phyloP scores from a whole-genome alignment of 2,329 filamentous ascomycete species.

The Botrytis cinerea region DNA sequence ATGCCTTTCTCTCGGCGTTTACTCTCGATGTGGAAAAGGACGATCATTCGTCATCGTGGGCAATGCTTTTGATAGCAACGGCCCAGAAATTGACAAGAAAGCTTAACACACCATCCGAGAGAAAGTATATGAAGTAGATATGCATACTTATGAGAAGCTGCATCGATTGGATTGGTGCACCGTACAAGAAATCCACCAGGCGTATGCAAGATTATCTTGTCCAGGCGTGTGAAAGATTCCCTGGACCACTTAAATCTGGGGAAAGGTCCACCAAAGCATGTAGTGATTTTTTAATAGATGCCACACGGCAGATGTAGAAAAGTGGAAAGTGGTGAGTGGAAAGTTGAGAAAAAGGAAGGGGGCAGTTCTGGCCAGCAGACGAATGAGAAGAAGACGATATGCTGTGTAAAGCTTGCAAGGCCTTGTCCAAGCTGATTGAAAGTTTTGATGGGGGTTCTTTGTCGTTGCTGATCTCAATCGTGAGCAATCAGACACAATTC shows the following conservation, averaged over 20 bases:
- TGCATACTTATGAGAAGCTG: background rate
- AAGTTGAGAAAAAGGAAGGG: background rate
- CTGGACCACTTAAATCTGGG: conserved; percentile 17
- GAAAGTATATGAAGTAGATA: background rate
- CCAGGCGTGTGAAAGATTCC: background rate
- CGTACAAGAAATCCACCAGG: background rate
- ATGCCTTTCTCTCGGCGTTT: background rate
- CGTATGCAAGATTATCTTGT: conserved; percentile 19
- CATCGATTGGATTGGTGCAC: conserved; percentile 1
- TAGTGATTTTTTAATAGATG: background rate
- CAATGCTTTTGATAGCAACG: background rate
- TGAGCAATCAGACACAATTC: background rate
- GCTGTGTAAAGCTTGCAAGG: conserved; percentile 1
- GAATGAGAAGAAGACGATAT: background rate
- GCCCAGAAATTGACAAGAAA: conserved; percentile 6
- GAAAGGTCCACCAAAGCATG: background rate
- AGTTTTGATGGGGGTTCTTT: background rate
- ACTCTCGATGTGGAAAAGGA: background rate
- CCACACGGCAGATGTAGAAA: background rate
- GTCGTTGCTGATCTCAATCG: background rate
- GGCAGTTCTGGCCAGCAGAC: background rate
- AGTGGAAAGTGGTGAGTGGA: background rate
- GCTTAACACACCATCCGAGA: background rate
- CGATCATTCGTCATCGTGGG: conserved; percentile 1
- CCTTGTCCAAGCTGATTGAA: background rate